Conservation (phyloP, 139 green algal genomes). For the Zygnema circumcarinatum region DNA sequence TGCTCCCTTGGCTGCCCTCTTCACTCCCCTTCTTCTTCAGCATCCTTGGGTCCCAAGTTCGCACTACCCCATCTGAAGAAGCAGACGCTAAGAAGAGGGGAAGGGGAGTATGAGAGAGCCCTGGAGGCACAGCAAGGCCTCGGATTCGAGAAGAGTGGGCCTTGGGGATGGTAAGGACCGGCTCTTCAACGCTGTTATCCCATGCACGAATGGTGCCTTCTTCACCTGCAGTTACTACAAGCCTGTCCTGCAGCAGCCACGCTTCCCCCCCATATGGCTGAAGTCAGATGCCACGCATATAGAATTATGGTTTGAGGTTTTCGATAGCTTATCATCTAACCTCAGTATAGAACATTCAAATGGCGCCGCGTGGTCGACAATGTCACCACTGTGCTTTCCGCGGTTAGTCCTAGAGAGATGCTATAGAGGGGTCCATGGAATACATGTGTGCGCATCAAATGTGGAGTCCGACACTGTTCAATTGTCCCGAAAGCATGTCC, state of each 20-base stretch:
- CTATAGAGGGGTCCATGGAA: too few relatives aligned
- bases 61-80: slow-evolving; percentile 31
- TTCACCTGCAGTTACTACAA: slow-evolving; percentile 26
- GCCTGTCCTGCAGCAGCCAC: slow-evolving; percentile 6
- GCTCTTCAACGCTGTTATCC: not conserved
- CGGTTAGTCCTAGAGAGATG: too few relatives aligned
- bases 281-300: not conserved
- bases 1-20: not conserved
- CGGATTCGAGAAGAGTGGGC: slow-evolving; percentile 28
- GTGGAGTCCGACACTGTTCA: too few relatives aligned
- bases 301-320: not conserved
- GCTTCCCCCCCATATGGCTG: slow-evolving; percentile 21
- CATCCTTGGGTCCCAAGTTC: slow-evolving; percentile 11
- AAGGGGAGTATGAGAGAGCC: not conserved
- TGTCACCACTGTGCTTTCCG: too few relatives aligned
- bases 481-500: too few relatives aligned
- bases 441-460: too few relatives aligned
- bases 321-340: not conserved
- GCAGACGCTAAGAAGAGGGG: not conserved
- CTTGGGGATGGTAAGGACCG: not conserved
- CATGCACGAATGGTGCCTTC: slow-evolving; percentile 7
- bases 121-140: slow-evolving; percentile 15
- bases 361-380: not conserved
- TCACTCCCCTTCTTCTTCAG: not conserved
- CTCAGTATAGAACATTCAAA: not conserved